Evolutionary conservation across 805 yeast genomes (phyloP).

Genomic region (Nakazawaea wickerhamii): DNA sequence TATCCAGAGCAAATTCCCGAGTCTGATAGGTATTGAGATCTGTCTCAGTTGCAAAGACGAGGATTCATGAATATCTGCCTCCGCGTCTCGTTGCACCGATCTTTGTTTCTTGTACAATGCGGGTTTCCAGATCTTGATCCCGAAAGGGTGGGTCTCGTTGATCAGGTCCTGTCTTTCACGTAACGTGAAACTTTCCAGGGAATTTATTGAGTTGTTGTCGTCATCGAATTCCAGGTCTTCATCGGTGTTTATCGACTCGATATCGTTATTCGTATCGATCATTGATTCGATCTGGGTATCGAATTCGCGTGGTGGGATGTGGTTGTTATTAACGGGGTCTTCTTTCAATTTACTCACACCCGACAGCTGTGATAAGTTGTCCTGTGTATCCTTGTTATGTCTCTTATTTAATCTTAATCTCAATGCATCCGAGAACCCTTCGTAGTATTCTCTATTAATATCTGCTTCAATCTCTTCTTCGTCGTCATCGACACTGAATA

Average conservation of each 20-base stretch:
- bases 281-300: too few relatives aligned
- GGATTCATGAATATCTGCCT: slow-evolving; percentile 86
- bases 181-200: slow-evolving; percentile 79
- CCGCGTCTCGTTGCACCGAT: slow-evolving; percentile 87
- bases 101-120: slow-evolving; percentile 90
- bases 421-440: slow-evolving; percentile 70
- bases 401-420: slow-evolving; percentile 36
- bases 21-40: slow-evolving; percentile 54
- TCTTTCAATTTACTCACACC: slow-evolving; percentile 1
- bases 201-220: slow-evolving; percentile 34
- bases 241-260: slow-evolving; percentile 17
- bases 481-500: slow-evolving; percentile 81
- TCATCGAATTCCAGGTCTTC: slow-evolving; percentile 25
- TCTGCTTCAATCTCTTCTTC: slow-evolving; percentile 65
- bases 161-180: slow-evolving; percentile 94
- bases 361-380: slow-evolving; percentile 2
- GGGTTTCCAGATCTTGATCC: slow-evolving; percentile 98
- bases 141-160: slow-evolving; percentile 95
- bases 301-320: too few relatives aligned
- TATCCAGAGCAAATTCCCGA: slow-evolving; percentile 73
- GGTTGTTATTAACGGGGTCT: too few relatives aligned
- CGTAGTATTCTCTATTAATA: slow-evolving; percentile 53
- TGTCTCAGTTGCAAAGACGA: slow-evolving; percentile 36
- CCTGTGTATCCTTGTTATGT: slow-evolving; percentile 13
- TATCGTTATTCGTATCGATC: slow-evolving; percentile 16